Evolutionary conservation across 257 asterid genomes (phyloP), one percentile per base, ranked within the genome.

Genomic region (Verbena officinalis): DNA sequence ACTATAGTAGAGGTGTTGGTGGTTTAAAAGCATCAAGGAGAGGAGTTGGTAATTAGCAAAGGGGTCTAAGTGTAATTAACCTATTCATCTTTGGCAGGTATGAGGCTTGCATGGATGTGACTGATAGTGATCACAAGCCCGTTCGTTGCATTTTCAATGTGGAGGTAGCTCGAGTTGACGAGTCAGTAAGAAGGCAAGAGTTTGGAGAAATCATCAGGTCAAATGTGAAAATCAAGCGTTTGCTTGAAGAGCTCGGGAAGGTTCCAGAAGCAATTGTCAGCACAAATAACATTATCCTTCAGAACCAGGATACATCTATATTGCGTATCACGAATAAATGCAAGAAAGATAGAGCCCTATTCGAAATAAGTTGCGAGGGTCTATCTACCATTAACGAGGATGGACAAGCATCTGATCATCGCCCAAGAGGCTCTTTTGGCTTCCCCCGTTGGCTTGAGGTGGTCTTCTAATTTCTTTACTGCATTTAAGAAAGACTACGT

Each of bases 41-140:
- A 27, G 33, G 33, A 27, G 2, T 27, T 27, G 33, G 4, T 5
- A 27, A 27, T 2, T 36, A 36, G 40, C 36, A 36, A 4, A 36
- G 11, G 40, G 8, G 40, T 36, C n/a, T n/a, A n/a, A n/a, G n/a
- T n/a, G n/a, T n/a, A n/a, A n/a, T n/a, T n/a, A n/a, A n/a, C n/a
- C n/a, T n/a, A n/a, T 36, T 1, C 16, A 17, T 67, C 73, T 60
- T 63, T 77, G 72, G 55, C 72, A 94, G 99, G 86, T 94, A 94
- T 49, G 99, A 94, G 43, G 97, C 95, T 73, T 84, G 95, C 87
- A 94, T 94, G 99, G 97, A 90, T 72, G 99, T 94, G 66, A 94
- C 95, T 5, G 99, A 94, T 57, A 94, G 99, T 57, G 99, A 94
- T 67, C 99, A 94, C 83, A 94, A 94, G 74, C 99, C 99, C 51